These are phyloP conservation scores for Tremellales sp. DNA, from an alignment of 1,284 basidiomycete genomes.

Conservation along the genomic window DNA sequence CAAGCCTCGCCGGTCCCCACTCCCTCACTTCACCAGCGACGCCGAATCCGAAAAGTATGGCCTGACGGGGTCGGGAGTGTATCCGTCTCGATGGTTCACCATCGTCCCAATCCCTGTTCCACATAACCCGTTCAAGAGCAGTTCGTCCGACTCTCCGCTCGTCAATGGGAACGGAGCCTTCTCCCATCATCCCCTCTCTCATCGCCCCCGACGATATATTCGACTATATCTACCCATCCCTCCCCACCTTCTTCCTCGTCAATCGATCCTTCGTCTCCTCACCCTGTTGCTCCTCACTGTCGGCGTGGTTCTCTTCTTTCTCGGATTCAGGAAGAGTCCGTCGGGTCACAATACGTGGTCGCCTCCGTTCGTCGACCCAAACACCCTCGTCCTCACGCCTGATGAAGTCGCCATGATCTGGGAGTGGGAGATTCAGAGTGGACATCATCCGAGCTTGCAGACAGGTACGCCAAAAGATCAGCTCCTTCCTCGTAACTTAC, in stretches of 20 bases:
- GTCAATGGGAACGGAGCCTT: slow-evolving; percentile 14
- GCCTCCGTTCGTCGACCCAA: slow-evolving; percentile 62
- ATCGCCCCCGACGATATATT: slow-evolving; percentile 23
- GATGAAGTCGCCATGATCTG: slow-evolving; percentile 81
- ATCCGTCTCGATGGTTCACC: slow-evolving; percentile 31
- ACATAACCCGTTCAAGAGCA: slow-evolving; percentile 18
- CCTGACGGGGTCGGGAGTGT: slow-evolving; percentile 15
- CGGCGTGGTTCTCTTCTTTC: slow-evolving; percentile 44
- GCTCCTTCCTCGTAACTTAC: slow-evolving; percentile 3
- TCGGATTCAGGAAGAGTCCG: slow-evolving; percentile 55
- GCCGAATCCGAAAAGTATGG: slow-evolving; percentile 36
- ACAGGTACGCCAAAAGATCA: slow-evolving; percentile 57
- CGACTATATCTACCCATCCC: slow-evolving; percentile 59
- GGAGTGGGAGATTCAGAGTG: slow-evolving; percentile 87
- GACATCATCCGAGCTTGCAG: slow-evolving; percentile 79
- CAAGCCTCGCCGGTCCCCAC: slow-evolving; percentile 43
- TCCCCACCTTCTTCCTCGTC: slow-evolving; percentile 51
- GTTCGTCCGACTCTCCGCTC: slow-evolving; percentile 3
- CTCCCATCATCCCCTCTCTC: slow-evolving; percentile 16
- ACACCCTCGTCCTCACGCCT: slow-evolving; percentile 69
- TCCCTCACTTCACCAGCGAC: slow-evolving; percentile 41
- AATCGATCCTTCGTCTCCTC: slow-evolving; percentile 54
- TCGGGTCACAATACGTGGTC: slow-evolving; percentile 60
- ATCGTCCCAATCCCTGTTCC: slow-evolving; percentile 44
- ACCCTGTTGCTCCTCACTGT: slow-evolving; percentile 54